Evolutionary conservation across 2,329 filamentous ascomycete species (phyloP), one percentile per base, ranked within the genome.

Genomic region (Alternaria arbusti): DNA sequence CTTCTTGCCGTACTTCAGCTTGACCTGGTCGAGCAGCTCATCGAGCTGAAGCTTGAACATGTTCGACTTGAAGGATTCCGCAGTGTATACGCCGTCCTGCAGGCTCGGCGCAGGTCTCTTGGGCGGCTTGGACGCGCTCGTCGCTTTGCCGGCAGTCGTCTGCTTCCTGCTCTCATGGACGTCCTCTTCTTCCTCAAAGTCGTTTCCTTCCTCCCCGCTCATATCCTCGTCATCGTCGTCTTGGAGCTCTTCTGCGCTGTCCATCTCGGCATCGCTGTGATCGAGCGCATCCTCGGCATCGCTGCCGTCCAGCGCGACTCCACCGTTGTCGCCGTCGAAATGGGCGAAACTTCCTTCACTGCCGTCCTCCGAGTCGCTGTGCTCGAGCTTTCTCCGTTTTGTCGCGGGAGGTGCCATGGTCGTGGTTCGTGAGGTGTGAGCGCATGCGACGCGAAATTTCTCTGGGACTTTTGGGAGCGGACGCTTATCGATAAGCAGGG

Each of bases 21-120:
- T 84, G 54, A 89, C 80, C 67, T 88, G 86, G 7, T 81, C 78
- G 54, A 91, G 76, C 60, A 91, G 80, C 69, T 90, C 88, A 66
- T 91, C 87, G 32, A 90, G 83, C 74, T 91, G 89, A 10, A 91
- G 78, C 74, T 90, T 90, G 81, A 91, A 90, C 60, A 90, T 81
- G 74, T 85, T 89, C 46, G 88, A 89, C 73, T 89, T 89, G 82
- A 87, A 90, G n/a, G 86, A 83, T 51, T 86, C 86, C 30, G 82
- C 83, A 20, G 79, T 81, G 73, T 84, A 86, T 25, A 81, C 77
- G 55, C 80, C 81, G 43, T 78, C 77, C 40, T 75, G 73, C 9
- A 72, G 70, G 22, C 66, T 70, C 40, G 68, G 59, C 40, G 73
- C 73, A 52, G 67, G 66, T 64, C 69, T 66, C 55, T 73, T 78